Conservation (phyloP, 2,329 filamentous ascomycete genomes). For the Nigrograna mackinnonii region DNA sequence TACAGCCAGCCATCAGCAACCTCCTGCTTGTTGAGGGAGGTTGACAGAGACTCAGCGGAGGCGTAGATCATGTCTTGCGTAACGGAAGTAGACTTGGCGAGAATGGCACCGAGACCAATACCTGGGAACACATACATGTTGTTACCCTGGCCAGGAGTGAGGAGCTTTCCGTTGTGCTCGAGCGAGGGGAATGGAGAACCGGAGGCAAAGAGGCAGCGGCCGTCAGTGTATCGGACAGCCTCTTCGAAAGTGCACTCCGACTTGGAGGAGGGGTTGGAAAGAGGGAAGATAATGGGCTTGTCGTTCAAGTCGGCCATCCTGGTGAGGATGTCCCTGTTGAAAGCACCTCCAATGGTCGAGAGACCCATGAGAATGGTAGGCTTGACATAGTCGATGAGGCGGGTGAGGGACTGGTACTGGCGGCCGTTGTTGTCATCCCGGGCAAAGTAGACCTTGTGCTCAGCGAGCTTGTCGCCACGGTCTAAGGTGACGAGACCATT, state of each 20-base stretch:
- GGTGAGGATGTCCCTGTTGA: constrained; percentile 83
- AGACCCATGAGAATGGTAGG: constrained; percentile 93
- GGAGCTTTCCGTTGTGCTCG: constrained; percentile 47
- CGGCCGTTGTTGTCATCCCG: constrained; percentile 67
- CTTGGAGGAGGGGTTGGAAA: constrained; percentile 95
- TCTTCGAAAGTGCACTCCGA: constrained; percentile 98
- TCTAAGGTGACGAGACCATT: constrained; percentile 93
- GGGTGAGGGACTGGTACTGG: constrained; percentile 77
- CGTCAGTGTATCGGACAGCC: constrained; percentile 87
- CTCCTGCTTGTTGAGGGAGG: constrained; percentile 79
- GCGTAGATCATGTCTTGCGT: constrained; percentile 98
- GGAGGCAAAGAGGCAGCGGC: constrained; percentile 89
- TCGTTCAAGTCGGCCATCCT: constrained; percentile 65
- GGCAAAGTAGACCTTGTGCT: constrained; percentile 77
- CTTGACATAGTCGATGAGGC: constrained; percentile 93
- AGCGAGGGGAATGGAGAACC: constrained; percentile 87
- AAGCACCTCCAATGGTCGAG: constrained; percentile 91
- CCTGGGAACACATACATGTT: constrained; percentile 96
- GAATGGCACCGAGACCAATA: constrained; percentile 89
- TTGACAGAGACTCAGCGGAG: constrained; percentile 79
- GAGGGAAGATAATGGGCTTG: constrained; percentile 78
- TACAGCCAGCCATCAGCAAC: constrained; percentile 84
- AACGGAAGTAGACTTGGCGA: constrained; percentile 82
- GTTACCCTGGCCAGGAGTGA: constrained; percentile 59
- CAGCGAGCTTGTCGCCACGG: constrained; percentile 89